Conservation (phyloP, 1,284 basidiomycete genomes). For the Moesziomyces globuligerus region DNA sequence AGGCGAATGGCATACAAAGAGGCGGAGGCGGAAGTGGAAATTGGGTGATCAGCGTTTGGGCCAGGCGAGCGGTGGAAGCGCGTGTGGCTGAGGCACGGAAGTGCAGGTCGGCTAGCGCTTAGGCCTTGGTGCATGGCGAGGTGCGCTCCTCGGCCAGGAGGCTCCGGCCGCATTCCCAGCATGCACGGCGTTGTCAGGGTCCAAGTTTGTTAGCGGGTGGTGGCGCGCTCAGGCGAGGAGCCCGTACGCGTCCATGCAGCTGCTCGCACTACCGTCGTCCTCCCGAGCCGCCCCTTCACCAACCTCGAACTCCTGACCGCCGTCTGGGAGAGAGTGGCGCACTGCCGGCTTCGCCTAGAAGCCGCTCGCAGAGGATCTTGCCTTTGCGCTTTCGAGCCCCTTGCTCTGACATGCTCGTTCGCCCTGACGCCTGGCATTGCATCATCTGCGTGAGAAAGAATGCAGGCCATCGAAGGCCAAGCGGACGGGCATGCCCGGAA, state of each 20-base stretch:
- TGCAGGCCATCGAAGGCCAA: neutral
- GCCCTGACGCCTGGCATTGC: neutral
- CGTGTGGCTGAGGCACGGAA: slow-evolving; percentile 28
- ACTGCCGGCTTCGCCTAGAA: slow-evolving; percentile 29
- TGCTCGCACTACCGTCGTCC: too few relatives aligned
- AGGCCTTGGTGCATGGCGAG: slow-evolving; percentile 5
- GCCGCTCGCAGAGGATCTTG: slow-evolving; percentile 1
- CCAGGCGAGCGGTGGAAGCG: neutral
- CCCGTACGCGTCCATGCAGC: neutral
- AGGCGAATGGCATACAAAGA: slow-evolving; percentile 2
- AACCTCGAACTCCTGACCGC: neutral
- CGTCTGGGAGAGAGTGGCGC: slow-evolving; percentile 1
- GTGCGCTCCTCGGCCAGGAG: slow-evolving; percentile 27
- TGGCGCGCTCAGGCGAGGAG: neutral
- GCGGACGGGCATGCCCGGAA: slow-evolving; percentile 13
- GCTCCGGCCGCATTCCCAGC: slow-evolving; percentile 18
- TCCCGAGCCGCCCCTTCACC: too few relatives aligned
- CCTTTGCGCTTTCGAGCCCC: neutral
- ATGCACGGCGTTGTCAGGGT: slow-evolving; percentile 11
- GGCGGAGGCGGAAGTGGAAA: neutral
- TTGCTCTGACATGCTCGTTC: slow-evolving; percentile 6
- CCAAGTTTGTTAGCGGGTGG: neutral
- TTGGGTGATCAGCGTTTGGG: neutral
- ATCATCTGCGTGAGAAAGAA: neutral
- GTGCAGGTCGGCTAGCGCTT: slow-evolving; percentile 7